These are phyloP conservation scores for Podaxis sp. DNA, from an alignment of 768 basidiomycete species.

Conservation along the genomic window DNA sequence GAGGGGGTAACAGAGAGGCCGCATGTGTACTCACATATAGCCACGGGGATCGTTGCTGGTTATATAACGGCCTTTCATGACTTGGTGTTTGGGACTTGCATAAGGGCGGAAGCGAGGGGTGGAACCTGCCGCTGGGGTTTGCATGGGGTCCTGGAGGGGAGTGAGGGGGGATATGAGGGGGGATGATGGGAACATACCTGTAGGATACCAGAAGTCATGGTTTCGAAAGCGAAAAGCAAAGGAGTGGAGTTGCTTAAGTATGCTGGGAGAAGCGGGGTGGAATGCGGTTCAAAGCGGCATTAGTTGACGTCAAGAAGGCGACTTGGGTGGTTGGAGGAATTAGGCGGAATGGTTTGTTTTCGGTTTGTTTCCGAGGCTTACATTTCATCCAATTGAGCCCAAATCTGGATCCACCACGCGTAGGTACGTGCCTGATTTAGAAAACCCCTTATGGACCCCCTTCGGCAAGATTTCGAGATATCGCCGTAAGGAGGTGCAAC, in stretches of 20 bases:
- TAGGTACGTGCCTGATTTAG: conserved; percentile 16
- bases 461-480: conserved; percentile 44
- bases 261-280: conserved; percentile 19
- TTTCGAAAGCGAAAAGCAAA: conserved; percentile 19
- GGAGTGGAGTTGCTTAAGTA: conserved; percentile 14
- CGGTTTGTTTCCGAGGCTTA: conserved; percentile 31
- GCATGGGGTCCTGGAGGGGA: conserved; percentile 36
- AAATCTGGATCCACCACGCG: conserved; percentile 40
- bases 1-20: conserved; percentile 14
- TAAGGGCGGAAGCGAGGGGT: conserved; percentile 60
- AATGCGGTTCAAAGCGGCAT: conserved; percentile 21
- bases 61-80: conserved; percentile 83
- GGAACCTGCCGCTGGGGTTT: conserved; percentile 32
- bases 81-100: conserved; percentile 72
- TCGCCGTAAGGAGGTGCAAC: conserved; percentile 24
- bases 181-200: conserved; percentile 28
- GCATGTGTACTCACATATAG: conserved; percentile 62
- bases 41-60: conserved; percentile 86
- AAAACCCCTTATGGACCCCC: conserved; percentile 23
- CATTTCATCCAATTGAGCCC: conserved; percentile 29
- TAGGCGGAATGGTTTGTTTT: conserved; percentile 25
- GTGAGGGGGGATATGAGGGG: conserved; percentile 10
- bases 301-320: conserved; percentile 21
- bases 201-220: conserved; percentile 41
- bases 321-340: conserved; percentile 17